Conservation (phyloP, 192 early-diverging fungal species). For the Linnemannia elongata region DNA sequence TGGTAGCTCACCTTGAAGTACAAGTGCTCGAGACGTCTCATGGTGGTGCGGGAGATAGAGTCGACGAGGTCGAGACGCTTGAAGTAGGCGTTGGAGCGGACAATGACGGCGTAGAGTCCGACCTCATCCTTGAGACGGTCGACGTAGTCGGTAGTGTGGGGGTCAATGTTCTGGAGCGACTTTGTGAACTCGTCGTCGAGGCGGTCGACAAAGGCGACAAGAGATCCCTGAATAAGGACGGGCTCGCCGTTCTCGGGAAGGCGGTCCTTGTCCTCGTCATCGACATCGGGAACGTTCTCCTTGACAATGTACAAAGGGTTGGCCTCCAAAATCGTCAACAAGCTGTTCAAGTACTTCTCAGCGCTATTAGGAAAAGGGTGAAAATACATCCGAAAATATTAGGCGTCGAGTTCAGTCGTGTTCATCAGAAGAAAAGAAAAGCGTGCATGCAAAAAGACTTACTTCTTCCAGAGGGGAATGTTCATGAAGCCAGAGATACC, state of each 20-base stretch:
- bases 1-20: conserved; percentile 87
- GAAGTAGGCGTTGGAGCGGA: conserved; percentile 91
- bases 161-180: conserved; percentile 96
- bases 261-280: conserved; percentile 72
- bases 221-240: conserved; percentile 83
- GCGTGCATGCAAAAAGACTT: neutral
- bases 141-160: conserved; percentile 96
- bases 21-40: conserved; percentile 94
- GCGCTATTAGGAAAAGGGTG: conserved; percentile 42
- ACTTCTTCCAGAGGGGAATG: conserved; percentile 85
- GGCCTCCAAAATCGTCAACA: conserved; percentile 84
- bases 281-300: conserved; percentile 79
- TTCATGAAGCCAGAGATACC: conserved; percentile 78
- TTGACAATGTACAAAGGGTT: conserved; percentile 77
- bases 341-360: conserved; percentile 78
- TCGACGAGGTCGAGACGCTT: conserved; percentile 73
- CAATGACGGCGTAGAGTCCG: conserved; percentile 87
- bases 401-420: neutral
- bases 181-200: conserved; percentile 98
- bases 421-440: neutral
- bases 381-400: neutral
- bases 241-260: conserved; percentile 64
- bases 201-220: conserved; percentile 91
- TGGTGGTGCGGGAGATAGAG: conserved; percentile 78
- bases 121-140: conserved; percentile 94